Base-by-base conservation (phyloP, 352 stramenopile species). In the Phytophthora constricta region DNA sequence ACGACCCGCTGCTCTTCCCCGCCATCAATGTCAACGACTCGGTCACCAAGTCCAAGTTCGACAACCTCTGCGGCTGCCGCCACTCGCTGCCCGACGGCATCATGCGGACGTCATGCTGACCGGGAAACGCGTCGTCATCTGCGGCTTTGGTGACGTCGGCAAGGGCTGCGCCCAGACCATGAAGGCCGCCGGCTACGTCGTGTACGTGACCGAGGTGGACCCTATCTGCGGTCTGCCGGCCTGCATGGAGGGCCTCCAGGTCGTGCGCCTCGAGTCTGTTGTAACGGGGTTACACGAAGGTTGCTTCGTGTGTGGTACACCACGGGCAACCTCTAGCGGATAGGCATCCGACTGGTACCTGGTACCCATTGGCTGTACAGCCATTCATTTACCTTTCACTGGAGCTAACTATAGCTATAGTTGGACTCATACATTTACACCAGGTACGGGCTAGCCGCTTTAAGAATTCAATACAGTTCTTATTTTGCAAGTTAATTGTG, bases 41-140 rank as follows among this genome's bases (percentile, higher is more conserved):
- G 60, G 97, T 99, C 28, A 99, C 97, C 81, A 99, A 99, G 89
- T 99, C 96, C 66, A 99, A 99, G 83, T 99, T 99, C 71, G 97
- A 99, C 86, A 99, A 99, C 90, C 82, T 99, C 28, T 99, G 99
- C 78, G 97, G 97, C 77, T 99, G 97, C 93, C 98, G 98, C 75
- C 97, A 99, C 88, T 99, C 97, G 37, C 92, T 99, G 10, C 96
- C 97, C 8, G 97, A 99, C 87, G 97, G 96, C 72, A 98, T 99
- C 81, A 99, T 98, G 96, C 95, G 97, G 97, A 99, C 81, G 97
- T 99, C 55, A 99, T 99, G 97, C 93, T 99, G 66, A 96, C 97
- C 42, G 97, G 97, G 63, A 99, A 99, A 93, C 97, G 95, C 72
- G 92, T 96, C 19, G 92, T 99, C 37, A 98, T 99, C 68, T 99